Evolutionary conservation across 2,329 filamentous ascomycete genomes (phyloP).

Genomic region (Arthroderma sp.): DNA sequence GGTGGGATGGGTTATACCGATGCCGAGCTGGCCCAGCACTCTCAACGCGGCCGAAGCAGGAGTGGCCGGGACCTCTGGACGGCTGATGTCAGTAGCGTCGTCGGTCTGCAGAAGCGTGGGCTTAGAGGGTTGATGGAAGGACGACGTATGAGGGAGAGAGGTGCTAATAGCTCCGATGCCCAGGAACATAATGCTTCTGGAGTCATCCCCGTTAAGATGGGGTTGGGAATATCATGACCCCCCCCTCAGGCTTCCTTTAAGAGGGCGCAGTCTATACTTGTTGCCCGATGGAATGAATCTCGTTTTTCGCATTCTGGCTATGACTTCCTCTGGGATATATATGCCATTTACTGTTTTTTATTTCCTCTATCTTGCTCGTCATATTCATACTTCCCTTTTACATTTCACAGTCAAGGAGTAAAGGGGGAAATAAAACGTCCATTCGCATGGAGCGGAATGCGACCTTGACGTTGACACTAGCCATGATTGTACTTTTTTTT

Average conservation of each 20-base stretch:
- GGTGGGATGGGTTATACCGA: constrained; percentile 23
- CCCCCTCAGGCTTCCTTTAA: too few relatives aligned
- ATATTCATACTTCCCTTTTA: background rate
- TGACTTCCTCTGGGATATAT: too few relatives aligned
- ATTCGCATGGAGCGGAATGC: background rate
- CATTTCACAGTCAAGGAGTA: background rate
- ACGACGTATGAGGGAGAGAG: constrained; percentile 52
- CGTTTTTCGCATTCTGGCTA: too few relatives aligned
- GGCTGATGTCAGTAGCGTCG: constrained; percentile 65
- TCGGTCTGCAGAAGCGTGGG: constrained; percentile 88
- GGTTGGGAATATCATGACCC: constrained; percentile 6
- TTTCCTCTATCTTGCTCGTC: background rate
- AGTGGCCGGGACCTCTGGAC: constrained; percentile 58
- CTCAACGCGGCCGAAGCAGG: constrained; percentile 24
- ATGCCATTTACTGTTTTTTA: background rate
- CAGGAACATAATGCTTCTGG: constrained; percentile 17
- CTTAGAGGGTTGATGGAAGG: constrained; percentile 91
- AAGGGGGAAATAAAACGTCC: background rate
- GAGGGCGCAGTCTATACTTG: too few relatives aligned
- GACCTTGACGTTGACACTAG: background rate
- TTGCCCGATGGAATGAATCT: too few relatives aligned
- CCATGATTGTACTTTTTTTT: background rate
- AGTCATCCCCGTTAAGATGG: background rate
- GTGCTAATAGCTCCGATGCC: constrained; percentile 23
- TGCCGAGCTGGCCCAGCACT: constrained; percentile 18